Evolutionary conservation across 2,329 filamentous ascomycete species (phyloP), one percentile per base, ranked within the genome.

Genomic region (Colletotrichum sp.): DNA sequence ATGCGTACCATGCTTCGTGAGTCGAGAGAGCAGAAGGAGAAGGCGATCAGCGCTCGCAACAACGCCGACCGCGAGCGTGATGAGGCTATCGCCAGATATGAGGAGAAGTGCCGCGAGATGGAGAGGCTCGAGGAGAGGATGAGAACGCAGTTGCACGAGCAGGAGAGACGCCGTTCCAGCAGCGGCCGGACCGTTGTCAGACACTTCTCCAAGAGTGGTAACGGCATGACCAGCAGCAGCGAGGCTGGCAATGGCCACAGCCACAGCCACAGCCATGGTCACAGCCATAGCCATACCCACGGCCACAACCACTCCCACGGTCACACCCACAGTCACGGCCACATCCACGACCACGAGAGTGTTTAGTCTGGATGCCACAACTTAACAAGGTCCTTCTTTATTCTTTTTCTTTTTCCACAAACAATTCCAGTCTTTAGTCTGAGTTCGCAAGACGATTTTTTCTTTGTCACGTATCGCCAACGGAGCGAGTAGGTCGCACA

Each of bases 121-220:
- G 79, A 78, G 16, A 68, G 74, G 15, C 76, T 75, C 59, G 60
- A 73, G 68, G 39, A 72, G 59, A 73, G 68, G 15, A 66, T 74
- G 72, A 44, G 60, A 36, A 34, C 28, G 52, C 72, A 75, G 22
- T 39, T 75, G 48, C 69, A 72, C n/a, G 72, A 68, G 52, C 66
- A 68, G 48, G 30, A 60, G 32, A 25, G 30, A 32, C 66, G 52
- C 34, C 65, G 65, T 19, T 34, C 44, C 48, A 57, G 44, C 30
- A 30, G 65, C 19, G 34, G 61, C 13, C n/a, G 25, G 28, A 68
- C 39, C 13, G 30, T 68, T 30, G 25, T 48, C 28, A 48, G 65
- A 30, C 65, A 68, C 48, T 19, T 30, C 6, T 68, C 39, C 48
- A 68, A 28, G n/a, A 57, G 48, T 8, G 65, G 65, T 8, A 48